phyloP scores from a whole-genome alignment of 2,329 filamentous ascomycete genomes.

The Talaromyces sp. region DNA sequence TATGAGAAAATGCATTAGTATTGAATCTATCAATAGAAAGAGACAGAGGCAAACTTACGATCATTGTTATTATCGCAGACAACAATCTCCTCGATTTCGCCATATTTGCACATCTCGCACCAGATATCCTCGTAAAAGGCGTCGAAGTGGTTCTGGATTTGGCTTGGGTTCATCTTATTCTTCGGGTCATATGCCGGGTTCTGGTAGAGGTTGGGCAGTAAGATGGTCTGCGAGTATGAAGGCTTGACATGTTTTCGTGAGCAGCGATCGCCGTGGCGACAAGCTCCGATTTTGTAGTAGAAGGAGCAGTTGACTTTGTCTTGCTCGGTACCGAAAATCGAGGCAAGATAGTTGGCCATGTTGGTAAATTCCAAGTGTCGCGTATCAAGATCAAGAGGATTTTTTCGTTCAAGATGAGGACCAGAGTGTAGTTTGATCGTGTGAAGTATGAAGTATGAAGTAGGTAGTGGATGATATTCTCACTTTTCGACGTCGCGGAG shows the following conservation, averaged over 20 bases:
- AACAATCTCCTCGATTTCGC: slow-evolving; percentile 93
- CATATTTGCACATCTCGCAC: slow-evolving; percentile 99
- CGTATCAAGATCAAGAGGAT: too few species aligned
- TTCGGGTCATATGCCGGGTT: slow-evolving; percentile 96
- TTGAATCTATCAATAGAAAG: neutral
- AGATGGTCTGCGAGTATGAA: slow-evolving; percentile 93
- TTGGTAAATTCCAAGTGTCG: neutral
- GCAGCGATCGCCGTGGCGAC: slow-evolving; percentile 96
- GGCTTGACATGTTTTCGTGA: slow-evolving; percentile 99
- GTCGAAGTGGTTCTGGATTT: slow-evolving; percentile 99
- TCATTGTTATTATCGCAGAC: slow-evolving; percentile 99
- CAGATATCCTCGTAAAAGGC: slow-evolving; percentile 99
- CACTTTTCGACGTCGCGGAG: neutral
- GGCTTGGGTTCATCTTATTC: slow-evolving; percentile 91
- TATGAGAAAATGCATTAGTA: neutral
- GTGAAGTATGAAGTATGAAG: neutral
- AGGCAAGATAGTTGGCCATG: slow-evolving; percentile 98
- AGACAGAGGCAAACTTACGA: slow-evolving; percentile 51
- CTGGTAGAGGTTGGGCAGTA: slow-evolving; percentile 98
- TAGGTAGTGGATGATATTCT: neutral
- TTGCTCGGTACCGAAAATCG: slow-evolving; percentile 99
- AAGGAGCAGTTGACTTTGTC: slow-evolving; percentile 99
- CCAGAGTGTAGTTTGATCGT: neutral
- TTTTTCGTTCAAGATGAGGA: neutral
- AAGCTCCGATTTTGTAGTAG: slow-evolving; percentile 99